These are phyloP conservation scores for Wickerhamiella sergipiensis DNA, from an alignment of 805 yeast species.

Conservation along the genomic window DNA sequence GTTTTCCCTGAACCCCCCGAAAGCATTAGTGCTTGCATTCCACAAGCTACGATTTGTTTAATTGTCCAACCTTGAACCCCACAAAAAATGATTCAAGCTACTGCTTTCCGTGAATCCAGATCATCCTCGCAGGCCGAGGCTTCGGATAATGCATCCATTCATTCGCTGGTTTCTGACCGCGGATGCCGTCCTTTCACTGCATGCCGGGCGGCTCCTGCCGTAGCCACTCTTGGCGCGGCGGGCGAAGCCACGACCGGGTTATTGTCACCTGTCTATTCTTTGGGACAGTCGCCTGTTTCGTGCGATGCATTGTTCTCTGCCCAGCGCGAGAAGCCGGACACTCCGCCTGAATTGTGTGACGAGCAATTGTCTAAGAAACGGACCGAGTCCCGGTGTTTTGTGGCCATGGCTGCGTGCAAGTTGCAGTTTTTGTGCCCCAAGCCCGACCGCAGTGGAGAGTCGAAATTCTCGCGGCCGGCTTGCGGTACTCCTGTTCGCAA, in stretches of 20 bases:
- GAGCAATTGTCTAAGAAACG: background rate
- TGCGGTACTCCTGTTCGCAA: background rate
- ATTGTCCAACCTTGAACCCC: background rate
- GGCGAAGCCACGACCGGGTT: background rate
- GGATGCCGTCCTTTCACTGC: conserved; percentile 1
- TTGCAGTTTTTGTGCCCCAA: conserved; percentile 2
- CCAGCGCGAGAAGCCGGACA: background rate
- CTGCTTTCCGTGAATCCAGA: background rate
- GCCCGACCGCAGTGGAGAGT: background rate
- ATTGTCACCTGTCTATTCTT: background rate
- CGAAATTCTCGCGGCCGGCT: background rate
- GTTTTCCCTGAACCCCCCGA: background rate
- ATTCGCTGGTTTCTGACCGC: conserved; percentile 1
- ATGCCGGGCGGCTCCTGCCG: background rate
- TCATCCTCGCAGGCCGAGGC: background rate
- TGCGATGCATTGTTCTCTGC: background rate
- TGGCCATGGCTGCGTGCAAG: background rate
- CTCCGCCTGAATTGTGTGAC: background rate
- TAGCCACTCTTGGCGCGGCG: background rate
- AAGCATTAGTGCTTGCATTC: background rate
- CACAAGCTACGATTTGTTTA: background rate
- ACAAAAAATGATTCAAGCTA: background rate
- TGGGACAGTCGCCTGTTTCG: background rate
- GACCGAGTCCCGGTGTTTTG: background rate
- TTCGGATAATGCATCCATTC: background rate